phyloP scores from a whole-genome alignment of 163 green algal species.

The Chlorella variabilis region DNA sequence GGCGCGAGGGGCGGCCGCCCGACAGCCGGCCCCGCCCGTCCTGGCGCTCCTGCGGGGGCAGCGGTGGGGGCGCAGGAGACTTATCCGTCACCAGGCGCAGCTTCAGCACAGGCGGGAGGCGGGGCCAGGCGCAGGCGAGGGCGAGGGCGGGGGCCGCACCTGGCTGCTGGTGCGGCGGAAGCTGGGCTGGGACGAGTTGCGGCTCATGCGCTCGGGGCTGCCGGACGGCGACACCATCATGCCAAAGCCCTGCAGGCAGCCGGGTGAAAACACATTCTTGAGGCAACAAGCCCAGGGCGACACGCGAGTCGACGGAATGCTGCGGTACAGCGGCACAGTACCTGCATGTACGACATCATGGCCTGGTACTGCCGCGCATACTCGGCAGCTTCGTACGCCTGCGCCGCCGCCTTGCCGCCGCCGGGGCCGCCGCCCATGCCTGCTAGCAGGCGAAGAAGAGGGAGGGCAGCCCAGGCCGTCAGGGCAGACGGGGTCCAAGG shows the following conservation, averaged over 20 bases:
- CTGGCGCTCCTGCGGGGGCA: neutral
- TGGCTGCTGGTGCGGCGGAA: slow-evolving; percentile 22
- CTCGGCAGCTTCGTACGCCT: neutral
- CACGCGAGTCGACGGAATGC: too few relatives aligned
- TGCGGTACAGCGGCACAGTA: too few relatives aligned
- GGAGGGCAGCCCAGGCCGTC: too few relatives aligned
- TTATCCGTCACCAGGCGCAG: too few relatives aligned
- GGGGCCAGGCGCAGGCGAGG: too few relatives aligned
- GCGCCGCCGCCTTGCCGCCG: neutral
- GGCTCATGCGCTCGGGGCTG: slow-evolving; percentile 1
- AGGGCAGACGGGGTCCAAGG: neutral
- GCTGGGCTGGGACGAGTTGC: neutral
- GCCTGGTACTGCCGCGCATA: slow-evolving; percentile 31
- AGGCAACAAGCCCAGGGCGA: too few relatives aligned
- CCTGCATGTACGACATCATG: slow-evolving; percentile 40
- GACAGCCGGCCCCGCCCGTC: neutral
- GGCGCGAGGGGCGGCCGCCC: slow-evolving; percentile 18
- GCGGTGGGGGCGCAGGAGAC: too few relatives aligned
- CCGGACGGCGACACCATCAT: slow-evolving; percentile 30
- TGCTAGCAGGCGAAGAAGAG: neutral
- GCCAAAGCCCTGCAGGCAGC: slow-evolving; percentile 16
- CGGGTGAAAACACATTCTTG: too few relatives aligned
- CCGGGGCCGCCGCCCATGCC: neutral
- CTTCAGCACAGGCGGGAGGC: too few relatives aligned
- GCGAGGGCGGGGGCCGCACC: too few relatives aligned